These are phyloP conservation scores for Aspergillus diversus DNA, from an alignment of 495 filamentous ascomycete species.

Conservation along the genomic window DNA sequence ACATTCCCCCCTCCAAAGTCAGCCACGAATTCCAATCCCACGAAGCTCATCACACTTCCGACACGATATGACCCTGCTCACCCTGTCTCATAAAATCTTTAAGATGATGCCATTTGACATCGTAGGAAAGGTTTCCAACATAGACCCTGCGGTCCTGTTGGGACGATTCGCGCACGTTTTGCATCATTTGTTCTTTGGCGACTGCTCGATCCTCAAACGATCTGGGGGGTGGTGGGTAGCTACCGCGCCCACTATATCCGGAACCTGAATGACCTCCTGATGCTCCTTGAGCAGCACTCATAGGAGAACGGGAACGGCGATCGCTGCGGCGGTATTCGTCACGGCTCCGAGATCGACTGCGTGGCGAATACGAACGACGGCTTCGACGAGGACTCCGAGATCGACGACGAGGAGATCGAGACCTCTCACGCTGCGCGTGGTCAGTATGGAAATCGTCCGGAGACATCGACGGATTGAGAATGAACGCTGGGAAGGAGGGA, in stretches of 20 bases:
- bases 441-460: conserved; percentile 43
- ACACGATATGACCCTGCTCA: conserved; percentile 56
- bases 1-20: conserved; percentile 30
- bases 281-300: conserved; percentile 72
- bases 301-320: conserved; percentile 81
- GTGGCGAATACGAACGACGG: conserved; percentile 90
- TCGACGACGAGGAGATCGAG: conserved; percentile 88
- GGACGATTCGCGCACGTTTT: conserved; percentile 85
- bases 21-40: conserved; percentile 35
- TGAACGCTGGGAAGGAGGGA: conserved; percentile 19
- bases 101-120: conserved; percentile 99
- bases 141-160: conserved; percentile 99
- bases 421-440: conserved; percentile 83
- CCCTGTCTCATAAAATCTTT: conserved; percentile 99
- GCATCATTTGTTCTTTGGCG: conserved; percentile 95
- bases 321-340: conserved; percentile 84
- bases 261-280: conserved; percentile 68
- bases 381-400: conserved; percentile 74
- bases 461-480: conserved; percentile 34
- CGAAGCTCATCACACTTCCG: conserved; percentile 25
- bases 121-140: conserved; percentile 97
- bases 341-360: conserved; percentile 89
- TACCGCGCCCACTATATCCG: conserved; percentile 59
- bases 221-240: conserved; percentile 66
- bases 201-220: conserved; percentile 81